Evolutionary conservation across 352 stramenopile species (phyloP), one percentile per base, ranked within the genome.

Genomic region (Phytophthora gonapodyides): DNA sequence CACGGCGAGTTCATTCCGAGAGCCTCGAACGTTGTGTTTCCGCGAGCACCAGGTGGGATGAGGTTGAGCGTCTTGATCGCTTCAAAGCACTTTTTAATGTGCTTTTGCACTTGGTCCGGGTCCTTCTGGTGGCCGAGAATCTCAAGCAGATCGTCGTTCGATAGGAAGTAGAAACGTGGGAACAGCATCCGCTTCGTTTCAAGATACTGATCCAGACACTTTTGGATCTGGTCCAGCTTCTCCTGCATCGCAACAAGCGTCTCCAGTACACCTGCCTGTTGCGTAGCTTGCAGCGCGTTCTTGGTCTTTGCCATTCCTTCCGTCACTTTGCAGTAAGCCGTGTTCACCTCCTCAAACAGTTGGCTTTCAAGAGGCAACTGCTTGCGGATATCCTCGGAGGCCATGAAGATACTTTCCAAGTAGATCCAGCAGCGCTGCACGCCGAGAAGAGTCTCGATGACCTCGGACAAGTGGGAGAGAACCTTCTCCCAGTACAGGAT

Each of bases 381-480:
- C 74, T 97, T 98, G 8, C 87, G 88, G 61, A 98, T 98, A 76
- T 98, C 93, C 63, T 97, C 93, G 2, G 83, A 96, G 1, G 89
- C 91, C 89, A 98, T 97, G 61, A 98, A 98, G 35, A 98, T 98
- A 45, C 75, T 95, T 72, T 98, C 94, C 37, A 98, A 61, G 62
- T 98, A 98, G 15, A 98, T 98, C 93, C 93, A 98, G 61, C 94
- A 97, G 1, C 90, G 86, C 57, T 98, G 93, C 12, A 98, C 92
- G 7, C 75, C 78, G 7, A 98, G 71, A 13, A 95, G 44, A 1
- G 81, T 94, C 53, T 98, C 91, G 27, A 98, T 83, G 5, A 98
- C 89, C 59, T 98, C 93, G 0, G 87, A 97, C 41, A 98, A 83
- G 34, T 81, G 78, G 11, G 89, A 83, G 1, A 98, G 73, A 1